These are phyloP conservation scores for Termitomyces titanicus DNA, from an alignment of 768 basidiomycete species.

Conservation along the genomic window DNA sequence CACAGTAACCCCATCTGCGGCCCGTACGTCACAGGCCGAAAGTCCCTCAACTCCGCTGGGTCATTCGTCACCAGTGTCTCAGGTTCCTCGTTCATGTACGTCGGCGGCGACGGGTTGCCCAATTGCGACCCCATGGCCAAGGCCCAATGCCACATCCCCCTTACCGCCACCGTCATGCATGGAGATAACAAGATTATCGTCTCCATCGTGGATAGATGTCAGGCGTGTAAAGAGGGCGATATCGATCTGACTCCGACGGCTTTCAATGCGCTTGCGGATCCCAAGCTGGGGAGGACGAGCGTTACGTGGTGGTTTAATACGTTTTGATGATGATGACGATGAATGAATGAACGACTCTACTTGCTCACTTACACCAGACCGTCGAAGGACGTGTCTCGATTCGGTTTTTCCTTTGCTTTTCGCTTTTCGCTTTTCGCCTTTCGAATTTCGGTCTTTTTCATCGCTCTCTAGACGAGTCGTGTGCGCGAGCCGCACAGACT, in stretches of 20 bases:
- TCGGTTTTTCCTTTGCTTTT: no score
- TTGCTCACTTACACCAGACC: no score
- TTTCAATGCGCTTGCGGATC: slow-evolving; percentile 24
- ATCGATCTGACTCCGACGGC: slow-evolving; percentile 27
- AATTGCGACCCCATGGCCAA: slow-evolving; percentile 18
- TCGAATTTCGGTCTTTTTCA: no score
- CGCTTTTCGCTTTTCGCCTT: no score
- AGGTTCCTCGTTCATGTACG: slow-evolving; percentile 14
- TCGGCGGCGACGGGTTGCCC: slow-evolving; percentile 27
- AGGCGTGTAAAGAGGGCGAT: slow-evolving; percentile 32
- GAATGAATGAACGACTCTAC: no score
- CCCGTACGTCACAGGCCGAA: slow-evolving; percentile 25
- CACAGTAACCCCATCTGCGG: slow-evolving; percentile 27
- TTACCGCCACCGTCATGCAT: slow-evolving; percentile 21
- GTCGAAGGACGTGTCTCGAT: no score
- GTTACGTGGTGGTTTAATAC: slow-evolving; percentile 40
- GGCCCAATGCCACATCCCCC: slow-evolving; percentile 19
- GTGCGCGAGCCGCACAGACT: no score
- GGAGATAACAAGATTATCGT: slow-evolving; percentile 34
- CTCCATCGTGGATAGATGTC: slow-evolving; percentile 47
- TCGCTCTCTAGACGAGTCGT: no score
- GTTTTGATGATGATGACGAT: no score
- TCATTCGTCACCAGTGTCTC: slow-evolving; percentile 18
- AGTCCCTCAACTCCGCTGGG: slow-evolving; percentile 15
- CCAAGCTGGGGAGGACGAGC: slow-evolving; percentile 18